These are phyloP conservation scores for Conoideocrella luteorostrata DNA, from an alignment of 2,329 filamentous ascomycete species.

Conservation along the genomic window DNA sequence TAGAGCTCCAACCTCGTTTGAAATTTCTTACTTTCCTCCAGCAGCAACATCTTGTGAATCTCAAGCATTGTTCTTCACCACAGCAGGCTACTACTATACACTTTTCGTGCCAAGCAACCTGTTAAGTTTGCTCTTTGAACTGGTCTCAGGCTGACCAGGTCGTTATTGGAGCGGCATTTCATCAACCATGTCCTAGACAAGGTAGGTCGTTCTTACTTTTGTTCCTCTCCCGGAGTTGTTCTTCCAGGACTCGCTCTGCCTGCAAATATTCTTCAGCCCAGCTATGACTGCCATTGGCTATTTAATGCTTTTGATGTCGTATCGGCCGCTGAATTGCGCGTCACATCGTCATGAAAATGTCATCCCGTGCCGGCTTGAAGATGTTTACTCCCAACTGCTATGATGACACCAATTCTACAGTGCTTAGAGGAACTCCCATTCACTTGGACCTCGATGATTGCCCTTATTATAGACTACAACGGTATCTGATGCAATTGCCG, in stretches of 20 bases:
- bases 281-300: too few species aligned
- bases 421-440: constrained; percentile 51
- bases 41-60: neutral
- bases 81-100: neutral
- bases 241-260: too few species aligned
- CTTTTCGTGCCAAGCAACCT: neutral
- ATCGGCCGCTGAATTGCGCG: too few species aligned
- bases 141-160: neutral
- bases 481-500: constrained; percentile 72
- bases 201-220: constrained; percentile 21
- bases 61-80: neutral
- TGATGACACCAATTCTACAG: constrained; percentile 56
- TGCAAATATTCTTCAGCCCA: too few species aligned
- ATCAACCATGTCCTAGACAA: constrained; percentile 25
- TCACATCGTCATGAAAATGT: too few species aligned
- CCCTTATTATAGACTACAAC: constrained; percentile 82
- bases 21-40: constrained; percentile 4
- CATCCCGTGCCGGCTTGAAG: neutral
- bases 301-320: too few species aligned
- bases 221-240: too few species aligned
- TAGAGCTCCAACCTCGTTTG: neutral
- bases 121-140: neutral
- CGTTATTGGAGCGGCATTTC: constrained; percentile 10
- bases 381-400: constrained; percentile 19
- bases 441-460: constrained; percentile 55